Percentiles rank a stretch among this genome's conserved stretches.
These are phyloP conservation scores for Cyclotella cryptica DNA, from an alignment of 108 stramenopile species.

Conservation along the genomic window DNA sequence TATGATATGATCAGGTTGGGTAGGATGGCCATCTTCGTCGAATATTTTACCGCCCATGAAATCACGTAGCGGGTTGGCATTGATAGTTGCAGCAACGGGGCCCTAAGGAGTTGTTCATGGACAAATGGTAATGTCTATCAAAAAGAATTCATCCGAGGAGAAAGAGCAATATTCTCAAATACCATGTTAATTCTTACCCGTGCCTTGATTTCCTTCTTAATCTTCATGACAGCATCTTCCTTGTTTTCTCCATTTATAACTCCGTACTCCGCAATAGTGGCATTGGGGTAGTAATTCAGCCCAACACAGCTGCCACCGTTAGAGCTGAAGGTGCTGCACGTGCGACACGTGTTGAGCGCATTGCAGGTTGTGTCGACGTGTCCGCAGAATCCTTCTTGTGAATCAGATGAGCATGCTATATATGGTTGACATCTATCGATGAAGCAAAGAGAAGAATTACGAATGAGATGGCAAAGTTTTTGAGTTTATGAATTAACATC, in stretches of 20 bases:
- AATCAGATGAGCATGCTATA: slow-evolving; percentile 85
- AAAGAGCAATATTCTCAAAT: neutral
- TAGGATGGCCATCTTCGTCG: slow-evolving; percentile 52
- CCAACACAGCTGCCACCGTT: slow-evolving; percentile 52
- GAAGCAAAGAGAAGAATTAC: neutral
- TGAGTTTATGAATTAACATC: neutral
- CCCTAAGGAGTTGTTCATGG: slow-evolving; percentile 46
- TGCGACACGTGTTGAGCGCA: slow-evolving; percentile 69
- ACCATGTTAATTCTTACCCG: slow-evolving; percentile 36
- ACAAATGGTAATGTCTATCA: neutral
- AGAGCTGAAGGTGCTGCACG: slow-evolving; percentile 28
- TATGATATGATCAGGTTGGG: slow-evolving; percentile 82
- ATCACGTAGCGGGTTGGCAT: slow-evolving; percentile 65
- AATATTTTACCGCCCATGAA: slow-evolving; percentile 80
- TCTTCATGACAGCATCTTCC: slow-evolving; percentile 36
- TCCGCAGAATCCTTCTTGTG: slow-evolving; percentile 76
- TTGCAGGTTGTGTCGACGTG: slow-evolving; percentile 82
- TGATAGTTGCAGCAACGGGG: slow-evolving; percentile 88
- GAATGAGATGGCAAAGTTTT: too few species aligned
- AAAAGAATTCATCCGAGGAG: neutral
- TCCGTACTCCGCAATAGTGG: slow-evolving; percentile 52
- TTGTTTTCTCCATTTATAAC: slow-evolving; percentile 7
- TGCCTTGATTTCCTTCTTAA: slow-evolving; percentile 73
- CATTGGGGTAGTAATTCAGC: slow-evolving; percentile 79
- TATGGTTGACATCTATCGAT: slow-evolving; percentile 70